These are phyloP conservation scores for Tulasnella sp. DNA, from an alignment of 768 basidiomycete genomes.

Conservation along the genomic window DNA sequence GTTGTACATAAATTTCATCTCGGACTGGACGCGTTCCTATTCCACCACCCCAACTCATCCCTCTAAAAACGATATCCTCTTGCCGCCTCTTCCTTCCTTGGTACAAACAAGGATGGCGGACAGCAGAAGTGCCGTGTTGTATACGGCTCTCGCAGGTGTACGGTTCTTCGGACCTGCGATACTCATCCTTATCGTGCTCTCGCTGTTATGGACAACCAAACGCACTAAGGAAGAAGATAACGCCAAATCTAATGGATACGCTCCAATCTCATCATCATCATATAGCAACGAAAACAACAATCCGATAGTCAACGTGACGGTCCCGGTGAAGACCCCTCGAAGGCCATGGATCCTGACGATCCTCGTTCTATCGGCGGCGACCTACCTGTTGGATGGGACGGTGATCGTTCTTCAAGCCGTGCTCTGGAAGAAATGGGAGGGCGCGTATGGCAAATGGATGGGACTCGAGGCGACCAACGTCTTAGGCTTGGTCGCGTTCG, in stretches of 20 bases:
- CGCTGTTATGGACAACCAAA: slow-evolving; percentile 35
- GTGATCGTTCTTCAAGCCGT: slow-evolving; percentile 56
- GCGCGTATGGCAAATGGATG: slow-evolving; percentile 22
- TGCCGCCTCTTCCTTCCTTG: background rate
- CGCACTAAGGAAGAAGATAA: background rate
- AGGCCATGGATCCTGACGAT: slow-evolving; percentile 60
- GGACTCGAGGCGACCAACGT: slow-evolving; percentile 30
- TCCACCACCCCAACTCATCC: background rate
- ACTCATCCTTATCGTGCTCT: slow-evolving; percentile 49
- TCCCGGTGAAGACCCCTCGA: slow-evolving; percentile 45
- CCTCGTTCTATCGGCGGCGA: slow-evolving; percentile 55
- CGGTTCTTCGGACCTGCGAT: slow-evolving; percentile 59
- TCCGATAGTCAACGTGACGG: slow-evolving; percentile 31
- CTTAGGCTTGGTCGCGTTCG: slow-evolving; percentile 56
- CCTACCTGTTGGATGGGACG: slow-evolving; percentile 68
- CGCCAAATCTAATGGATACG: slow-evolving; percentile 28
- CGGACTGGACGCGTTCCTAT: background rate
- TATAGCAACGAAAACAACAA: too few species aligned
- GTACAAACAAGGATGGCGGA: slow-evolving; percentile 1
- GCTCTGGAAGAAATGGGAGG: slow-evolving; percentile 53
- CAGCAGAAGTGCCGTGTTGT: slow-evolving; percentile 1
- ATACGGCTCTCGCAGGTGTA: slow-evolving; percentile 39
- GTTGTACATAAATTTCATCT: slow-evolving; percentile 6
- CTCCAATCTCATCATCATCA: slow-evolving; percentile 30
- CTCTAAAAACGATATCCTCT: background rate